Conservation (phyloP, 371 early-diverging fungal species). For the Mortierella sp. region DNA sequence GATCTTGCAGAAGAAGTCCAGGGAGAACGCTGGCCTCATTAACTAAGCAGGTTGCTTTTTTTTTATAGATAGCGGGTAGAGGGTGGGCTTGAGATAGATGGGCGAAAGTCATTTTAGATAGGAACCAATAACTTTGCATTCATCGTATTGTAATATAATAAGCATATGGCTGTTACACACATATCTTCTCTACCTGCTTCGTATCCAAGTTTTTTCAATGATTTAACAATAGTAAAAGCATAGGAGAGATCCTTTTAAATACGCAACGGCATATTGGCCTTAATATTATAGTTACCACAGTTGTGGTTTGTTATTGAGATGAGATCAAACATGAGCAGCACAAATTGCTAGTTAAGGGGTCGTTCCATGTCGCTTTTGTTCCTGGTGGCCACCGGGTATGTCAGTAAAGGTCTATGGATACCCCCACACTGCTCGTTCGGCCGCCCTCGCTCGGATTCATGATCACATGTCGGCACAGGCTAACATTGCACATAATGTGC, state of each 20-base stretch:
- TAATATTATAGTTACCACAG: too few relatives aligned
- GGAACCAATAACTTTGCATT: constrained; percentile 4
- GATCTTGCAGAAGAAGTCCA: constrained; percentile 70
- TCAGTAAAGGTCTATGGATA: neutral
- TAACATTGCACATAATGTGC: constrained; percentile 12
- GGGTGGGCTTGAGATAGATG: neutral
- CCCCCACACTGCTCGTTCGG: constrained; percentile 1
- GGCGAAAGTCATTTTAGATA: neutral
- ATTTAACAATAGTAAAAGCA: too few relatives aligned
- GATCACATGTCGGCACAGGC: constrained; percentile 23
- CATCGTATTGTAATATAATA: constrained; percentile 3
- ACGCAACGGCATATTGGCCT: too few relatives aligned
- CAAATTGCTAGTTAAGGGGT: constrained; percentile 3
- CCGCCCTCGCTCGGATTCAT: constrained; percentile 9
- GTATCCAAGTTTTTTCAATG: too few relatives aligned
- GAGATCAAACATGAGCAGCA: too few relatives aligned
- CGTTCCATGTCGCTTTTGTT: constrained; percentile 2
- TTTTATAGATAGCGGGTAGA: neutral
- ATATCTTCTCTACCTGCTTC: too few relatives aligned
- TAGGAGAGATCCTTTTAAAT: too few relatives aligned
- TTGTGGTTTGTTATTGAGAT: too few relatives aligned
- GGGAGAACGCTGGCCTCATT: constrained; percentile 24
- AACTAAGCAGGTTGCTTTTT: neutral
- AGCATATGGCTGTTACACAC: too few relatives aligned
- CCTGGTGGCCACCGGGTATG: neutral